phyloP scores from a whole-genome alignment of 2,329 filamentous ascomycete species.

The Fusarium musae region DNA sequence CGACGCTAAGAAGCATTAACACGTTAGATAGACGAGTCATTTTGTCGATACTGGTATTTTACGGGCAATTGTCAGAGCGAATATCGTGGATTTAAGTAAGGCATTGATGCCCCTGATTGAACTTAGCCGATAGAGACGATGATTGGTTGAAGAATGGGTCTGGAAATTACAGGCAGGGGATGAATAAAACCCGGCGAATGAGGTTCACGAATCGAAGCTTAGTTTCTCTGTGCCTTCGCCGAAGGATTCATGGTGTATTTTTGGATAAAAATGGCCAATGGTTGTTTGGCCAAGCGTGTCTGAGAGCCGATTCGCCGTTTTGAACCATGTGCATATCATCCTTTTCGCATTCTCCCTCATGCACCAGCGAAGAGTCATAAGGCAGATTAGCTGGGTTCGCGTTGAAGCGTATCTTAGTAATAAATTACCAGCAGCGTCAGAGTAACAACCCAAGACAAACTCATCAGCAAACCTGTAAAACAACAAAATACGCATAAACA shows the following conservation, averaged over 20 bases:
- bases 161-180: background rate
- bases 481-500: slow-evolving; percentile 23
- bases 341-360: background rate
- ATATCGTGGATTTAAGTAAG: background rate
- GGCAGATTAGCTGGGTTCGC: too few species aligned
- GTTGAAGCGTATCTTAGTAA: too few species aligned
- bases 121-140: background rate
- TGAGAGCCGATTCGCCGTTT: background rate
- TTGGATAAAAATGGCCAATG: background rate
- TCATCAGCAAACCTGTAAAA: background rate
- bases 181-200: background rate
- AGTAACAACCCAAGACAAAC: too few species aligned
- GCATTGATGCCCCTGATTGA: background rate
- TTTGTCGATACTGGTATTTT: background rate
- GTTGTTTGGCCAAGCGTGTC: background rate
- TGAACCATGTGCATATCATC: background rate
- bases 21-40: background rate
- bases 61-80: accelerated
- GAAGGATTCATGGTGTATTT: background rate
- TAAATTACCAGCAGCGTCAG: too few species aligned
- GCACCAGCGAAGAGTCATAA: too few species aligned
- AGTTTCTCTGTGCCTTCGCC: background rate
- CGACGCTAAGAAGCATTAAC: background rate
- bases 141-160: background rate
- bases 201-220: accelerated